phyloP scores from a whole-genome alignment of 345 rosid species.

The Sonneratia alba region DNA sequence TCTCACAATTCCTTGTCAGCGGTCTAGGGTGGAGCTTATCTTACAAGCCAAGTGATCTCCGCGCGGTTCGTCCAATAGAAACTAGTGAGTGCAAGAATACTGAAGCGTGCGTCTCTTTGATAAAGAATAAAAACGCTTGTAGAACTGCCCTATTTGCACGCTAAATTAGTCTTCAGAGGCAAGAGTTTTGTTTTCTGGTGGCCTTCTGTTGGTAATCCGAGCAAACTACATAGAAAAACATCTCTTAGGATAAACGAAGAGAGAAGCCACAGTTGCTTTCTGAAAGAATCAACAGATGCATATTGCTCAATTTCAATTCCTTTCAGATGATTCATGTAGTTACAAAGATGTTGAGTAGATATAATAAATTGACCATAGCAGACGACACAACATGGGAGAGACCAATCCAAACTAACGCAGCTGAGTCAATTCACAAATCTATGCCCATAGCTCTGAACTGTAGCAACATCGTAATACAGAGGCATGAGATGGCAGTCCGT shows the following conservation, averaged over 20 bases:
- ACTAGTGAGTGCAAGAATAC: neutral
- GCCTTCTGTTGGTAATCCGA: neutral
- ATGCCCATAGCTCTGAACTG: neutral
- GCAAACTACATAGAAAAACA: neutral
- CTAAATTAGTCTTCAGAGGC: too few species aligned
- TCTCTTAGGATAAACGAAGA: too few species aligned
- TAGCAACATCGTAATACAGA: neutral
- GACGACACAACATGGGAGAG: neutral
- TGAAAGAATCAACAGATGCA: too few species aligned
- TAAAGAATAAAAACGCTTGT: too few species aligned
- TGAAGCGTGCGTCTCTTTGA: neutral
- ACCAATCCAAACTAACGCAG: neutral
- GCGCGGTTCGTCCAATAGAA: slow-evolving; percentile 5
- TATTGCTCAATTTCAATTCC: neutral
- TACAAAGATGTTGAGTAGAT: neutral
- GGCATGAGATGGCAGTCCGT: neutral
- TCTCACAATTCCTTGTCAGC: slow-evolving; percentile 18
- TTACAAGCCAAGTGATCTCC: slow-evolving; percentile 42
- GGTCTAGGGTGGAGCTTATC: neutral
- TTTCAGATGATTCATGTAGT: neutral
- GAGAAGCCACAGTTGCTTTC: too few species aligned
- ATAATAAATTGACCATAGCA: neutral
- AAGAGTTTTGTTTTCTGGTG: too few species aligned
- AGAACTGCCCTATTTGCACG: too few species aligned
- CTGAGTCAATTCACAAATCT: neutral